A percentile compares a stretch with the other conserved stretches of the same genome.
Evolutionary conservation across 2,329 filamentous ascomycete species (phyloP).

Genomic region (Claviceps paspali): DNA sequence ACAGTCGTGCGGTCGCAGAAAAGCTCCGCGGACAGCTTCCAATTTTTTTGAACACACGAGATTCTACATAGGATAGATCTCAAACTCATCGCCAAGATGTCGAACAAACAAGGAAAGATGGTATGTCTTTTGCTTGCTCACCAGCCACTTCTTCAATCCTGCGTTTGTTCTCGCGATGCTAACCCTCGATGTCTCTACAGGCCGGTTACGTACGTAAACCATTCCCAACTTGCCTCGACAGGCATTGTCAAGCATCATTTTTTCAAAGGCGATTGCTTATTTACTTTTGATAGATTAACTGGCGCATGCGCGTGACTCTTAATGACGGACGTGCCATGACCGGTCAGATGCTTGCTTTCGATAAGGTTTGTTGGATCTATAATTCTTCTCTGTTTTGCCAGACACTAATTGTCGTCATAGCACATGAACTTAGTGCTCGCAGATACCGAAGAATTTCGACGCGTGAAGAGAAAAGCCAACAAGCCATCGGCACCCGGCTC

Average conservation of each 20-base stretch:
- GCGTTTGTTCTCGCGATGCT: slow-evolving; percentile 38
- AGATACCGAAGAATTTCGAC: slow-evolving; percentile 95
- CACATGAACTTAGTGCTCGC: slow-evolving; percentile 99
- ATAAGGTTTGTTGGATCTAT: slow-evolving; percentile 51
- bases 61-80: slow-evolving; percentile 18
- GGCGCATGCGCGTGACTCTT: slow-evolving; percentile 93
- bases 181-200: slow-evolving; percentile 39
- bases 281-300: slow-evolving; percentile 63
- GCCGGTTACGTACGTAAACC: slow-evolving; percentile 52
- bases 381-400: not conserved
- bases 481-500: slow-evolving; percentile 54
- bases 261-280: slow-evolving; percentile 9
- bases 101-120: slow-evolving; percentile 97
- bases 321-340: slow-evolving; percentile 94
- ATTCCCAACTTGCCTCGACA: not conserved
- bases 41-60: slow-evolving; percentile 28
- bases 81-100: slow-evolving; percentile 18
- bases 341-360: slow-evolving; percentile 95
- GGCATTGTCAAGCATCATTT: slow-evolving; percentile 12
- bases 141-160: slow-evolving; percentile 18
- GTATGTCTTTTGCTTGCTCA: slow-evolving; percentile 41
- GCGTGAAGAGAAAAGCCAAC: slow-evolving; percentile 69
- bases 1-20: slow-evolving; percentile 22
- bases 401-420: slow-evolving; percentile 27
- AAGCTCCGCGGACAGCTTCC: slow-evolving; percentile 21